phyloP scores from a whole-genome alignment of 805 yeast genomes.

The Saccharomyces paradoxus region DNA sequence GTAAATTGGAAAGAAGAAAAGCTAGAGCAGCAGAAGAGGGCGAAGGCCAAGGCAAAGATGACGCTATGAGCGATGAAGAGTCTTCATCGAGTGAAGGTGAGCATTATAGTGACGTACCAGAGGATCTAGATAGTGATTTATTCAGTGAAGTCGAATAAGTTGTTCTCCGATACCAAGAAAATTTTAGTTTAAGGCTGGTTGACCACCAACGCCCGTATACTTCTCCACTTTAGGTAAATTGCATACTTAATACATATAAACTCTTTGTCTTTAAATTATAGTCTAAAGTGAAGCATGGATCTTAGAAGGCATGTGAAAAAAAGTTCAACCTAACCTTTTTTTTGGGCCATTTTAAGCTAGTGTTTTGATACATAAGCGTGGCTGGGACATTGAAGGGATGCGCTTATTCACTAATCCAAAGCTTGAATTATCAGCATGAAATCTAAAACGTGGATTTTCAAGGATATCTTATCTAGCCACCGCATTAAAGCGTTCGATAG shows the following conservation, averaged over 20 bases:
- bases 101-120: slow-evolving; percentile 35
- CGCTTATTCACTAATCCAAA: background rate
- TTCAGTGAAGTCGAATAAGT: slow-evolving; percentile 36
- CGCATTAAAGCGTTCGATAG: background rate
- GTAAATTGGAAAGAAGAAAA: slow-evolving; percentile 50
- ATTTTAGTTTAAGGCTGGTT: background rate
- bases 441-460: background rate
- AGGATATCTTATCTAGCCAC: background rate
- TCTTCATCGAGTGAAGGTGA: slow-evolving; percentile 27
- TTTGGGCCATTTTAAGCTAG: background rate
- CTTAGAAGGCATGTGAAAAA: background rate
- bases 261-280: background rate
- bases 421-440: background rate
- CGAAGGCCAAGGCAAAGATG: slow-evolving; percentile 21
- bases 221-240: background rate
- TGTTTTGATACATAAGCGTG: background rate
- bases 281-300: background rate
- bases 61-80: slow-evolving; percentile 19
- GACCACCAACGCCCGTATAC: background rate
- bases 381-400: background rate
- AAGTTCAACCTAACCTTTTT: background rate
- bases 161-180: background rate
- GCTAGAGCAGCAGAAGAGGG: slow-evolving; percentile 25
- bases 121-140: slow-evolving; percentile 40
- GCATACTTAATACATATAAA: background rate